These are phyloP conservation scores for Tripterygium wilfordii DNA, from an alignment of 177 flowering plant species.

Conservation along the genomic window DNA sequence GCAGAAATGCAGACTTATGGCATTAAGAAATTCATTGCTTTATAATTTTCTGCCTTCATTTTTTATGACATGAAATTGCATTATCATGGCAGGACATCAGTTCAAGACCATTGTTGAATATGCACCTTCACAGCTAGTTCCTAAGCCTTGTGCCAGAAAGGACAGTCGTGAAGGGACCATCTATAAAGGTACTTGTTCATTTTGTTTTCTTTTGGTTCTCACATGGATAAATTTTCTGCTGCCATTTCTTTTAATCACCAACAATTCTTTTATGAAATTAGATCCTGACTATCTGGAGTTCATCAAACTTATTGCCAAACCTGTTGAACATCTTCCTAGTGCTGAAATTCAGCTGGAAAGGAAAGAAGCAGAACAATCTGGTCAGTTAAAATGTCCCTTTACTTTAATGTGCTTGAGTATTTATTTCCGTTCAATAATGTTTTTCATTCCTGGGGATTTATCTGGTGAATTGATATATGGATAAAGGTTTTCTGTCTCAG, in stretches of 20 bases:
- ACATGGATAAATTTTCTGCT: background rate
- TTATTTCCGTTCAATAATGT: too few relatives aligned
- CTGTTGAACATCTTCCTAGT: slow-evolving; percentile 22
- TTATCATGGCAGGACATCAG: slow-evolving; percentile 14
- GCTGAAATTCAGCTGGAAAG: slow-evolving; percentile 27
- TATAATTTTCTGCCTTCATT: too few relatives aligned
- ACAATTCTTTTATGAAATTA: slow-evolving; percentile 5
- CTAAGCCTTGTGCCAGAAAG: slow-evolving; percentile 15
- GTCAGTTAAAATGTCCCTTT: too few relatives aligned
- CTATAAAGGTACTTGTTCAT: slow-evolving; percentile 9
- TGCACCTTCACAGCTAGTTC: slow-evolving; percentile 26
- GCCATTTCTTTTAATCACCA: background rate
- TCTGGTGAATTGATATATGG: too few relatives aligned
- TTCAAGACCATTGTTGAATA: slow-evolving; percentile 24
- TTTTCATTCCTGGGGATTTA: too few relatives aligned
- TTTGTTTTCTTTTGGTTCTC: background rate
- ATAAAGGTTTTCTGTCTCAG: too few relatives aligned
- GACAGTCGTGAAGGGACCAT: slow-evolving; percentile 32
- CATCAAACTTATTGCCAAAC: slow-evolving; percentile 23
- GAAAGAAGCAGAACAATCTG: slow-evolving; percentile 28
- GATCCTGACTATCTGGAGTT: slow-evolving; percentile 34
- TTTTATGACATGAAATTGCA: too few relatives aligned
- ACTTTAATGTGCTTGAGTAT: too few relatives aligned
- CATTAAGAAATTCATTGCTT: too few relatives aligned
- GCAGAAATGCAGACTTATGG: too few relatives aligned